phyloP scores from a whole-genome alignment of 495 filamentous ascomycete species.

The Aspergillus incahuasiensis region DNA sequence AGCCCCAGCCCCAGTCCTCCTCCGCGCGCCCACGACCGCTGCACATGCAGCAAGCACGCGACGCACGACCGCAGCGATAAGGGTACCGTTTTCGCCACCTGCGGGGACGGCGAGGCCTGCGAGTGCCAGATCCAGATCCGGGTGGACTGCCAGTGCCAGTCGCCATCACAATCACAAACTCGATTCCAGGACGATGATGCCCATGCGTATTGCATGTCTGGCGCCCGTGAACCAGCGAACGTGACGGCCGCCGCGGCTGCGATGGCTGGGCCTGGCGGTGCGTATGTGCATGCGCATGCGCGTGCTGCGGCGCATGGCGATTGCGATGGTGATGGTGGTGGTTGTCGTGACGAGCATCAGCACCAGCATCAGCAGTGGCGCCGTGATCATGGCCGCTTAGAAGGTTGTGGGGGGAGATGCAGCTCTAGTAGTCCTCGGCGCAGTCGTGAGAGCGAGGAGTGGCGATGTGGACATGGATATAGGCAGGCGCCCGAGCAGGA shows the following conservation, averaged over 20 bases:
- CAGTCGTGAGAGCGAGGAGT: neutral
- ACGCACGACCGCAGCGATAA: neutral
- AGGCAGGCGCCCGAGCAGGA: neutral
- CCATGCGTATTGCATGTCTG: neutral
- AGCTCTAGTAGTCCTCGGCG: neutral
- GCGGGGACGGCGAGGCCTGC: neutral
- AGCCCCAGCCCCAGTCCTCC: neutral
- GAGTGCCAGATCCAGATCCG: neutral
- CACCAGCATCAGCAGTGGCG: too few relatives aligned
- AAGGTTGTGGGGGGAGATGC: neutral
- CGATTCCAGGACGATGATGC: neutral
- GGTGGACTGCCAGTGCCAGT: neutral
- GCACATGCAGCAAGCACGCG: neutral
- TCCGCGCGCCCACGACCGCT: neutral
- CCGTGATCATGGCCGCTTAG: neutral
- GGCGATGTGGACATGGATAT: neutral
- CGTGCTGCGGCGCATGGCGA: neutral
- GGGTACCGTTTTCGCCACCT: neutral
- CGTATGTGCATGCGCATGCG: neutral
- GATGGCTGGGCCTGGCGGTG: neutral
- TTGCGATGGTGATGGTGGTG: neutral
- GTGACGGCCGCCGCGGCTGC: neutral
- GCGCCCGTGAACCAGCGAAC: neutral
- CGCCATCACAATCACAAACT: neutral
- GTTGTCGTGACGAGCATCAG: neutral